Conservation (phyloP, 306 rosid genomes). For the Prunus persica region DNA sequence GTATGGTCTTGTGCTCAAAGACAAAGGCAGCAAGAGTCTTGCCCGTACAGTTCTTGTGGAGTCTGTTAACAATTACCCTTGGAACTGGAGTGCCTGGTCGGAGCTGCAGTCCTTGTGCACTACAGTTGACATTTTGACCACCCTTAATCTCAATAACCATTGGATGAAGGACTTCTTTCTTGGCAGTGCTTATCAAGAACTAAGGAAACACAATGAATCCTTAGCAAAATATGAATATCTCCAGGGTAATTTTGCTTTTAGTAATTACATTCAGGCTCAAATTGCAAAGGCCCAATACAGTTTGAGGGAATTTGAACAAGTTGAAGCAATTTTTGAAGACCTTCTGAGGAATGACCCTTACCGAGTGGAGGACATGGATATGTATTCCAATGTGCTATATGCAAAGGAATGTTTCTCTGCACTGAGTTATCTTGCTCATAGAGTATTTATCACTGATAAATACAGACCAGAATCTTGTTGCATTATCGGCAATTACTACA, state of each 20-base stretch:
- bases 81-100: conserved; percentile 99
- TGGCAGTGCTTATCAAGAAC: conserved; percentile 79
- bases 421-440: conserved; percentile 94
- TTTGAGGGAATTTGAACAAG: conserved; percentile 89
- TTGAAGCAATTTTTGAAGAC: conserved; percentile 93
- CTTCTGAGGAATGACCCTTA: conserved; percentile 89
- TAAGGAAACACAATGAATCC: conserved; percentile 86
- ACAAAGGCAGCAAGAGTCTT: conserved; percentile 73
- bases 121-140: conserved; percentile 62
- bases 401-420: conserved; percentile 85
- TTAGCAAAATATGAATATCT: conserved; percentile 68
- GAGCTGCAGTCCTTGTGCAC: conserved; percentile 85
- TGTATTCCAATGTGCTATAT: conserved; percentile 97
- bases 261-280: conserved; percentile 93
- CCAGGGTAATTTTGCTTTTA: conserved; percentile 67
- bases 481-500: conserved; percentile 94
- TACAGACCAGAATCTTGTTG: conserved; percentile 98
- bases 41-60: conserved; percentile 86
- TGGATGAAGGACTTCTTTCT: conserved; percentile 99
- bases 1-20: conserved; percentile 88
- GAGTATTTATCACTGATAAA: conserved; percentile 88
- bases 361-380: conserved; percentile 96
- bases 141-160: conserved; percentile 80
- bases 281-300: conserved; percentile 90
- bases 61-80: conserved; percentile 91